A percentile compares a stretch with the other conserved stretches of the same genome.
These are phyloP conservation scores for Hypocrella siamensis DNA, from an alignment of 2,329 filamentous ascomycete genomes.

Conservation along the genomic window DNA sequence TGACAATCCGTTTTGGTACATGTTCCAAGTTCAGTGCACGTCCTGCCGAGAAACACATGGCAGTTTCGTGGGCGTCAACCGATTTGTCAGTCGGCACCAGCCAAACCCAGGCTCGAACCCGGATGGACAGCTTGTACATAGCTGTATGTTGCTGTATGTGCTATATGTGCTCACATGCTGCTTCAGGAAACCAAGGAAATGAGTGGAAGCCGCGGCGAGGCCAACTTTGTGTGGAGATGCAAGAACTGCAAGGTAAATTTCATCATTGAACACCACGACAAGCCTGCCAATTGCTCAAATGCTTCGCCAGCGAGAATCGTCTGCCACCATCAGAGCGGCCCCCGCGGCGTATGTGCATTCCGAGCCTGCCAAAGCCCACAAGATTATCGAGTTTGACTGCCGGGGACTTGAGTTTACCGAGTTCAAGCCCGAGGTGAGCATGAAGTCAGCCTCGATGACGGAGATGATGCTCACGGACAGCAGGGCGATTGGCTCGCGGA, in stretches of 20 bases:
- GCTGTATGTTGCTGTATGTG: too few relatives aligned
- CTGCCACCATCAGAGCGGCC: conserved; percentile 64
- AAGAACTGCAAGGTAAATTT: conserved; percentile 81
- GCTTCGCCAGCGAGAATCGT: conserved; percentile 54
- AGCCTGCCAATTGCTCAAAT: neutral
- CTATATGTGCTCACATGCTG: too few relatives aligned
- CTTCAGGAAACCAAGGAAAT: conserved; percentile 73
- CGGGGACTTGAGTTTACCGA: conserved; percentile 83
- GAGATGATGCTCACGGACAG: neutral
- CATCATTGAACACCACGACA: neutral
- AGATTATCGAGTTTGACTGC: conserved; percentile 84
- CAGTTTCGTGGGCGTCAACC: conserved; percentile 73
- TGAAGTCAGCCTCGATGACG: neutral
- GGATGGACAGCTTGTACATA: neutral
- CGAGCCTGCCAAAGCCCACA: conserved; percentile 59
- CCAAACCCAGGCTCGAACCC: neutral
- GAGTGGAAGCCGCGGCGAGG: conserved; percentile 84
- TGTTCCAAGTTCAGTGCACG: conserved; percentile 96
- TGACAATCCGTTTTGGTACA: conserved; percentile 84
- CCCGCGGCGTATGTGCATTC: conserved; percentile 56
- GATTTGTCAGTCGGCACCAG: conserved; percentile 50
- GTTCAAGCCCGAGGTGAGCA: conserved; percentile 69
- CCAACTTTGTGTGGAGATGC: conserved; percentile 99
- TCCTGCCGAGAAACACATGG: conserved; percentile 84
- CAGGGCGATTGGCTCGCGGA: conserved; percentile 84